A percentile compares a stretch with the other conserved stretches of the same genome.
Evolutionary conservation across 148 eudicot species (phyloP).

Genomic region (Rhododendron williamsianum): DNA sequence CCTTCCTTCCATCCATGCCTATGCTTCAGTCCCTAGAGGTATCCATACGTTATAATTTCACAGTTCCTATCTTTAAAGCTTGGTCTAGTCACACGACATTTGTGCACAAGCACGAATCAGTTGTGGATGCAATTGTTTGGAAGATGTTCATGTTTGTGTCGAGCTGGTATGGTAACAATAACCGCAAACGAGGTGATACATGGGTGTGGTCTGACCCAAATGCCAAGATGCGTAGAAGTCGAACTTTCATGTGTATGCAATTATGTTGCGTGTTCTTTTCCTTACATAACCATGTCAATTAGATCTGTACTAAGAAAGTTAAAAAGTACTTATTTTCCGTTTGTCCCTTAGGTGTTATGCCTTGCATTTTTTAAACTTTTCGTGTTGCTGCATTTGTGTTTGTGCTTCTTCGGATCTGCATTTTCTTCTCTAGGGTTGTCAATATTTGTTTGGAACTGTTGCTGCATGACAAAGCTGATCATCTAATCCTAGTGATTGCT

Average conservation of each 20-base stretch:
- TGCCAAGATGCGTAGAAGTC: neutral
- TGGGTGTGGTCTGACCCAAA: neutral
- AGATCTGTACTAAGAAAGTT: neutral
- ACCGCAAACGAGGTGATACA: neutral
- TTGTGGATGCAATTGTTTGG: neutral
- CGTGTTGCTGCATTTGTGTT: neutral
- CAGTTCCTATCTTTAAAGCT: neutral
- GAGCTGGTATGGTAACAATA: neutral
- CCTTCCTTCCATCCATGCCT: neutral
- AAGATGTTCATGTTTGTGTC: neutral
- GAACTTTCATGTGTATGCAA: neutral
- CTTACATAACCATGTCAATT: neutral
- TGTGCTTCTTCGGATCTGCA: neutral
- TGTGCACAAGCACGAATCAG: neutral
- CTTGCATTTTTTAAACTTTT: neutral
- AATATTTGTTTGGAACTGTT: neutral
- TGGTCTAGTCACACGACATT: neutral
- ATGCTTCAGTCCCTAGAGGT: neutral
- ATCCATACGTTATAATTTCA: neutral
- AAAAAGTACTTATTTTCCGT: neutral
- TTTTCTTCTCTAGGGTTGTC: neutral
- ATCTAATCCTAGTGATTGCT: neutral
- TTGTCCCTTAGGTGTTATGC: neutral
- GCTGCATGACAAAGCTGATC: neutral
- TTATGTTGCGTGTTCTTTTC: neutral